These are phyloP conservation scores for Thalassiosira hispida DNA, from an alignment of 352 stramenopile species.

Conservation along the genomic window DNA sequence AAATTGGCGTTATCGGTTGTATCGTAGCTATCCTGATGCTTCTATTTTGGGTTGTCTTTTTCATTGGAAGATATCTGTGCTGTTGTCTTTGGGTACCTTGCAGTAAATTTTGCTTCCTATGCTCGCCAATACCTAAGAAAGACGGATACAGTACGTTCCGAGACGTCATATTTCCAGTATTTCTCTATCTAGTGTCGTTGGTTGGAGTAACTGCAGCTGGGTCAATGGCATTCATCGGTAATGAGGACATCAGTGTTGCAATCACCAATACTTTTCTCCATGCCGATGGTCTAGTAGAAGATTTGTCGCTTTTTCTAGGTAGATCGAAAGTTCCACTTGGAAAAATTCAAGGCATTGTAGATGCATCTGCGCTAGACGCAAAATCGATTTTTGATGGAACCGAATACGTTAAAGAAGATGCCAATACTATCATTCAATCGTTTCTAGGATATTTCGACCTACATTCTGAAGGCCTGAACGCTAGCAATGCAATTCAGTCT, in stretches of 20 bases:
- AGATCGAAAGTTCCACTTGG: slow-evolving; percentile 49
- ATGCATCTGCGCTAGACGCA: slow-evolving; percentile 49
- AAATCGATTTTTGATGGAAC: slow-evolving; percentile 61
- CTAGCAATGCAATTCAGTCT: slow-evolving; percentile 15
- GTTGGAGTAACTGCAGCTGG: slow-evolving; percentile 31
- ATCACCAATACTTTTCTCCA: slow-evolving; percentile 57
- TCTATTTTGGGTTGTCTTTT: slow-evolving; percentile 61
- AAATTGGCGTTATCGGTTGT: slow-evolving; percentile 32
- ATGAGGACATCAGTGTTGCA: slow-evolving; percentile 61
- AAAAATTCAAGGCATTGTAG: slow-evolving; percentile 55
- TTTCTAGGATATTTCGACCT: slow-evolving; percentile 48
- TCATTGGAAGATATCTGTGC: slow-evolving; percentile 61
- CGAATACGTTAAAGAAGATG: slow-evolving; percentile 55
- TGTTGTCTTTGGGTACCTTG: slow-evolving; percentile 61
- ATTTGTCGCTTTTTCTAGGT: slow-evolving; percentile 55
- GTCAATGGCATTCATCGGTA: slow-evolving; percentile 56
- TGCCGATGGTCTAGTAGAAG: slow-evolving; percentile 44
- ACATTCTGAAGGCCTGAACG: slow-evolving; percentile 48
- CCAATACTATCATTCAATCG: slow-evolving; percentile 43
- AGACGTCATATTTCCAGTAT: slow-evolving; percentile 52
- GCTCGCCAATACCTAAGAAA: slow-evolving; percentile 57
- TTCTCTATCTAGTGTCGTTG: slow-evolving; percentile 57
- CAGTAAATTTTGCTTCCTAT: slow-evolving; percentile 46
- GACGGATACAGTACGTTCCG: slow-evolving; percentile 52
- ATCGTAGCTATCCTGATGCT: slow-evolving; percentile 51